Percentiles rank a stretch among this genome's conserved stretches.
These are phyloP conservation scores for Ophiostoma sp. DNA, from an alignment of 2,329 filamentous ascomycete species.

Conservation along the genomic window DNA sequence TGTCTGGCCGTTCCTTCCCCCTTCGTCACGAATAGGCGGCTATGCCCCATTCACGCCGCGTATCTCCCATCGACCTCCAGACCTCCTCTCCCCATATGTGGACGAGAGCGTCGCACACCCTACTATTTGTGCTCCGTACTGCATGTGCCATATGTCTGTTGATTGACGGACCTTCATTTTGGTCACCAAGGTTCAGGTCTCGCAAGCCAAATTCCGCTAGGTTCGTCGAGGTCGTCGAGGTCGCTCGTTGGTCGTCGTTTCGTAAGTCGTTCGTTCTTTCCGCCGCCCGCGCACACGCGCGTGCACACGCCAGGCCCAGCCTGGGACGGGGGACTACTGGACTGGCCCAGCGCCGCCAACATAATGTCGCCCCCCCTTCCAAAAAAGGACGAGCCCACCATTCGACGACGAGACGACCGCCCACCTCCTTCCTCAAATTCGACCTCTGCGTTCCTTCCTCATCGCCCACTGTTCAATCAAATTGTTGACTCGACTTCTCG, in stretches of 20 bases:
- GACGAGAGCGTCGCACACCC: neutral
- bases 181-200: neutral
- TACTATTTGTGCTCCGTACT: neutral
- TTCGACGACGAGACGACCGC: neutral
- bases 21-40: conserved; percentile 13
- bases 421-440: neutral
- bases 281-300: conserved; percentile 10
- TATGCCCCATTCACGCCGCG: conserved; percentile 1
- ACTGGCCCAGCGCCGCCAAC: neutral
- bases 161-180: neutral
- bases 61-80: neutral
- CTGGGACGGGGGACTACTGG: neutral
- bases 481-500: neutral
- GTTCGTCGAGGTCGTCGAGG: neutral
- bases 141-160: neutral
- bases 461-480: neutral
- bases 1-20: neutral
- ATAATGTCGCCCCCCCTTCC: conserved; percentile 12
- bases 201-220: neutral
- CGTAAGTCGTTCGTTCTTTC: conserved; percentile 12
- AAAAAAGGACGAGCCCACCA: conserved; percentile 19
- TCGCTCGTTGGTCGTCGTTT: neutral
- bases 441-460: neutral
- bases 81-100: neutral
- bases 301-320: conserved; percentile 3